A percentile compares a stretch with the other conserved stretches of the same genome.
Conservation (phyloP, 2,329 filamentous ascomycete species). For the Diaporthe vexans region DNA sequence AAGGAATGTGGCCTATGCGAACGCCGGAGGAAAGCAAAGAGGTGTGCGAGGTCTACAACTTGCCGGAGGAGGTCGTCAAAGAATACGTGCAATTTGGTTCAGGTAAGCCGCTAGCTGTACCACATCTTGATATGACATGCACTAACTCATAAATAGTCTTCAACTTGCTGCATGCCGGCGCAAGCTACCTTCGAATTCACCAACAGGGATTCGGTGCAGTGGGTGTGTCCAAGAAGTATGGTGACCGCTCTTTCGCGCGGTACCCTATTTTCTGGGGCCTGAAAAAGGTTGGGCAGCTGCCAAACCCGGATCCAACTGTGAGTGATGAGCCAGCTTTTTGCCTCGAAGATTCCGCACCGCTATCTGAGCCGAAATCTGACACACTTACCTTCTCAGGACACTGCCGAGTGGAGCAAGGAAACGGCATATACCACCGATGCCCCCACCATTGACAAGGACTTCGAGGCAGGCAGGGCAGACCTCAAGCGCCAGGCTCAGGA, state of each 20-base stretch:
- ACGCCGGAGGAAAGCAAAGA: conserved; percentile 71
- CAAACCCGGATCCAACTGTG: conserved; percentile 73
- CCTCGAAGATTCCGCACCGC: neutral
- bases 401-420: conserved; percentile 71
- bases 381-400: conserved; percentile 54
- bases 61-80: conserved; percentile 66
- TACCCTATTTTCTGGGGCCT: conserved; percentile 80
- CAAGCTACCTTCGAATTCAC: conserved; percentile 75
- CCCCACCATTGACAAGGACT: conserved; percentile 66
- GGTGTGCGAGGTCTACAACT: conserved; percentile 74
- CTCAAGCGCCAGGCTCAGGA: conserved; percentile 74
- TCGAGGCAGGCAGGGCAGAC: conserved; percentile 67
- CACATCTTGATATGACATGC: conserved; percentile 70
- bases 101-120: conserved; percentile 51
- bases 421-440: conserved; percentile 48
- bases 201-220: conserved; percentile 78
- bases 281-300: conserved; percentile 73
- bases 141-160: conserved; percentile 66
- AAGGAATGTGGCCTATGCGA: conserved; percentile 76
- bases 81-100: conserved; percentile 77
- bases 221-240: conserved; percentile 78
- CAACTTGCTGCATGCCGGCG: conserved; percentile 77
- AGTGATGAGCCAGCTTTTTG: neutral
- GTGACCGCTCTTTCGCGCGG: conserved; percentile 74
- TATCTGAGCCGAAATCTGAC: neutral